Conservation (phyloP, 2,329 filamentous ascomycete species). For the Aspergillus japonicus region DNA sequence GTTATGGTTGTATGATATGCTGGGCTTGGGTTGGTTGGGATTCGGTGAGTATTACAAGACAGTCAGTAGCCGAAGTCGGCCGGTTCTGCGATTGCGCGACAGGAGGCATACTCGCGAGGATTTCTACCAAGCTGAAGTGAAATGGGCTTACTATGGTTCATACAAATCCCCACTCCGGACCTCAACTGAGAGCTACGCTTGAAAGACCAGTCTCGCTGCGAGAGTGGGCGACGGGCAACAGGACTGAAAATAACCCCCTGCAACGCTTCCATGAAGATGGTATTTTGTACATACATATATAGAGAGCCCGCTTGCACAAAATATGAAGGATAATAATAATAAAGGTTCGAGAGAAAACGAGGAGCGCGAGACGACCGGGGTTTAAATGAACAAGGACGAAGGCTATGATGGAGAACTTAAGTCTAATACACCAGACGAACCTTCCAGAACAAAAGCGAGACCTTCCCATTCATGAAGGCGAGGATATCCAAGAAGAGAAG, state of each 20-base stretch:
- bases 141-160: too few relatives aligned
- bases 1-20: too few relatives aligned
- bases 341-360: background rate
- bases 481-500: slow-evolving; percentile 30
- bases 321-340: background rate
- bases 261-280: slow-evolving; percentile 6
- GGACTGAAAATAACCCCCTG: background rate
- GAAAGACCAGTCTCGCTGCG: background rate
- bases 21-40: too few relatives aligned
- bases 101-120: too few relatives aligned
- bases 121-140: too few relatives aligned
- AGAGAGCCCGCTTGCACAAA: background rate
- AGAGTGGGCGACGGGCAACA: background rate
- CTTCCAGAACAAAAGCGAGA: slow-evolving; percentile 16
- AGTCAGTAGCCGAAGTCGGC: background rate
- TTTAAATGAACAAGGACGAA: slow-evolving; percentile 2
- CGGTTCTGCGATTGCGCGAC: background rate
- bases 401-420: slow-evolving; percentile 16
- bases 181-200: background rate
- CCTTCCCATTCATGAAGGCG: slow-evolving; percentile 22
- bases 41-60: too few relatives aligned
- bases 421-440: slow-evolving; percentile 22
- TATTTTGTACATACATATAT: slow-evolving; percentile 16
- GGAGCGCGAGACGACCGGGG: background rate
- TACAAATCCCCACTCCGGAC: too few relatives aligned